Percentiles rank a stretch among this genome's conserved stretches.
Conservation (phyloP, 345 rosid species). For the Arabidopsis suecica region DNA sequence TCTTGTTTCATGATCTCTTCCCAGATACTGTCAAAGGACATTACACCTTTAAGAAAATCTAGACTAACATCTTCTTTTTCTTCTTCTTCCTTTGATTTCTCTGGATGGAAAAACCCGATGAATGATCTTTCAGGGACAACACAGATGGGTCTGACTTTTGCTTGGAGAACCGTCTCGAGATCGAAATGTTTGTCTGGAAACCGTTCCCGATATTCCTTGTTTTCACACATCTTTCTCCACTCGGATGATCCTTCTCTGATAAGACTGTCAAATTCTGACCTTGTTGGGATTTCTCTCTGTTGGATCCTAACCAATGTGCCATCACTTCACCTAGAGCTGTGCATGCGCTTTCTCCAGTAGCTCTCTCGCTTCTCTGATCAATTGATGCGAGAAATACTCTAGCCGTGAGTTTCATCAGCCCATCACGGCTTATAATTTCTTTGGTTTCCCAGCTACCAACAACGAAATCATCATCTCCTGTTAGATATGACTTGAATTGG, state of each 20-base stretch:
- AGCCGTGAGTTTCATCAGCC: conserved; percentile 80
- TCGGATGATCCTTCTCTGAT: conserved; percentile 93
- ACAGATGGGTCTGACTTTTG: conserved; percentile 73
- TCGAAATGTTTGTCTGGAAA: conserved; percentile 97
- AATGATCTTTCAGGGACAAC: conserved; percentile 76
- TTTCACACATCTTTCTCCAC: conserved; percentile 93
- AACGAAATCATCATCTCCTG: conserved; percentile 67
- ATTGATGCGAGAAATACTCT: conserved; percentile 87
- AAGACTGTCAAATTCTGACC: conserved; percentile 88
- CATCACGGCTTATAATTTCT: conserved; percentile 87
- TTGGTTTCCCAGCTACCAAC: conserved; percentile 89
- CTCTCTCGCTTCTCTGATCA: conserved; percentile 91
- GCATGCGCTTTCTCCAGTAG: conserved; percentile 97
- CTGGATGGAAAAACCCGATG: conserved; percentile 90
- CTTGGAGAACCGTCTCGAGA: conserved; percentile 91
- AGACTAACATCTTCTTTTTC: conserved; percentile 74
- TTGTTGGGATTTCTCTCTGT: conserved; percentile 79
- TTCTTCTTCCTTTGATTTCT: conserved; percentile 47
- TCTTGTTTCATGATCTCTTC: conserved; percentile 72
- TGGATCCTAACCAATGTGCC: conserved; percentile 89
- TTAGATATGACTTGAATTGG: too few species aligned
- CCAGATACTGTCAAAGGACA: conserved; percentile 97
- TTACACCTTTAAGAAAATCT: conserved; percentile 80
- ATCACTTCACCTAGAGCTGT: conserved; percentile 94
- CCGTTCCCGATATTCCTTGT: conserved; percentile 66